A percentile compares a stretch with the other conserved stretches of the same genome.
phyloP scores from a whole-genome alignment of 148 eudicot genomes.

The Vaccinium macrocarpon region DNA sequence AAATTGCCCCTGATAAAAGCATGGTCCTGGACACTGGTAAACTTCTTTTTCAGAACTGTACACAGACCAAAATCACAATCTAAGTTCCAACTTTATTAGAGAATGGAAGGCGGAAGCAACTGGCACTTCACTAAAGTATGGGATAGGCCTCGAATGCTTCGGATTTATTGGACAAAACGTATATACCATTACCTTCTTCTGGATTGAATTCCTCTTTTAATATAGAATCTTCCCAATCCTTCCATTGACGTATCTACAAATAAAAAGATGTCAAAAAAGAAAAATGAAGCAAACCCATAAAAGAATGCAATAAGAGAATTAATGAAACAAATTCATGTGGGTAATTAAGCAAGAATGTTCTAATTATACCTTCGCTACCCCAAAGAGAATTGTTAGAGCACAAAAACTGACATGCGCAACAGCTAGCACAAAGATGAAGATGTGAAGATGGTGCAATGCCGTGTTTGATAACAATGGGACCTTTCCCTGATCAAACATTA shows the following conservation, averaged over 20 bases:
- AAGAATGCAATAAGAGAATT: not conserved
- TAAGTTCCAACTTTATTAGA: not conserved
- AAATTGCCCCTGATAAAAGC: slow-evolving; percentile 46
- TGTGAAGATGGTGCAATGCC: slow-evolving; percentile 82
- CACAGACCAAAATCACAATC: not conserved
- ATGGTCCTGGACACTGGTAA: slow-evolving; percentile 41
- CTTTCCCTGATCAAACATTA: slow-evolving; percentile 37
- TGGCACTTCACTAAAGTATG: not conserved
- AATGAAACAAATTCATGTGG: not conserved
- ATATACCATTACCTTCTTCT: slow-evolving; percentile 24
- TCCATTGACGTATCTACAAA: slow-evolving; percentile 62
- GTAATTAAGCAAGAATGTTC: not conserved
- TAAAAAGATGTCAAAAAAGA: not conserved
- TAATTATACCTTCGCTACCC: slow-evolving; percentile 36
- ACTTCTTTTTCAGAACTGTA: slow-evolving; percentile 27
- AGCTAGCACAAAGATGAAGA: slow-evolving; percentile 79
- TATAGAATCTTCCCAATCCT: slow-evolving; percentile 54
- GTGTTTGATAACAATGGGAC: slow-evolving; percentile 57
- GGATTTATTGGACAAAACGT: not conserved
- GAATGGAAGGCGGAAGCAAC: not conserved
- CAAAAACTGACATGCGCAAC: slow-evolving; percentile 62
- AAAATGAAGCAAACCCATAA: not conserved
- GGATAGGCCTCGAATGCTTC: not conserved
- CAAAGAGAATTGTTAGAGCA: slow-evolving; percentile 63
- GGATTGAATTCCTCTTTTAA: slow-evolving; percentile 29